Evolutionary conservation across 2,329 filamentous ascomycete species (phyloP).

Genomic region (Lomentospora prolificans): DNA sequence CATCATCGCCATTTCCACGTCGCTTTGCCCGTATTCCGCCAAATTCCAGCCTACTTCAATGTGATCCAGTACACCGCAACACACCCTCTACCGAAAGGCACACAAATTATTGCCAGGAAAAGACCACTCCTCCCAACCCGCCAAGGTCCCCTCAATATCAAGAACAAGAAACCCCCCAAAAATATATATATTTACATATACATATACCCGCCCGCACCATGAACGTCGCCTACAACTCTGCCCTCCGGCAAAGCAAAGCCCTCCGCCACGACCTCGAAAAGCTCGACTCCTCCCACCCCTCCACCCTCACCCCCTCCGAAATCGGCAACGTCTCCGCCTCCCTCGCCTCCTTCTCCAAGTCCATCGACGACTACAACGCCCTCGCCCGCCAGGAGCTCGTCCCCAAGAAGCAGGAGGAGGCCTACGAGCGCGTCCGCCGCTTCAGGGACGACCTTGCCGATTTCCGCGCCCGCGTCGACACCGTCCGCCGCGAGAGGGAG

Average conservation of each 20-base stretch:
- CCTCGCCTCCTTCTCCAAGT: constrained; percentile 72
- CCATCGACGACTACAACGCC: constrained; percentile 82
- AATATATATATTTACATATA: too few species aligned
- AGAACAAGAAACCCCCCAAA: too few species aligned
- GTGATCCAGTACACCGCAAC: not conserved
- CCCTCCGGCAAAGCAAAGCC: constrained; percentile 72
- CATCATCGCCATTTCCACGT: not conserved
- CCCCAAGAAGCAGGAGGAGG: constrained; percentile 84
- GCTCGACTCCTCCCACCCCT: constrained; percentile 53
- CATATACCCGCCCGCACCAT: constrained; percentile 29
- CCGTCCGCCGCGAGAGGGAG: constrained; percentile 67
- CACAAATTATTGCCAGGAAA: too few species aligned
- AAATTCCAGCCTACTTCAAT: not conserved
- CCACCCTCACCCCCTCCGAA: constrained; percentile 45
- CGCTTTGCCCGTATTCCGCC: not conserved
- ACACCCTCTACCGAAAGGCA: too few species aligned
- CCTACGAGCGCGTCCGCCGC: constrained; percentile 71
- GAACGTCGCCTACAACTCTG: constrained; percentile 81
- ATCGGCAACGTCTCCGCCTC: constrained; percentile 68
- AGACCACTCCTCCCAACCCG: too few species aligned
- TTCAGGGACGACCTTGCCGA: constrained; percentile 77
- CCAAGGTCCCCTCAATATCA: not conserved
- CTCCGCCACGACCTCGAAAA: constrained; percentile 67
- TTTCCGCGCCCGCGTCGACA: constrained; percentile 68
- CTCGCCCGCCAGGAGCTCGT: constrained; percentile 85